Percentiles rank a stretch among this genome's conserved stretches.
phyloP scores from a whole-genome alignment of 75 land plant genomes.

The Cryptomeria japonica region DNA sequence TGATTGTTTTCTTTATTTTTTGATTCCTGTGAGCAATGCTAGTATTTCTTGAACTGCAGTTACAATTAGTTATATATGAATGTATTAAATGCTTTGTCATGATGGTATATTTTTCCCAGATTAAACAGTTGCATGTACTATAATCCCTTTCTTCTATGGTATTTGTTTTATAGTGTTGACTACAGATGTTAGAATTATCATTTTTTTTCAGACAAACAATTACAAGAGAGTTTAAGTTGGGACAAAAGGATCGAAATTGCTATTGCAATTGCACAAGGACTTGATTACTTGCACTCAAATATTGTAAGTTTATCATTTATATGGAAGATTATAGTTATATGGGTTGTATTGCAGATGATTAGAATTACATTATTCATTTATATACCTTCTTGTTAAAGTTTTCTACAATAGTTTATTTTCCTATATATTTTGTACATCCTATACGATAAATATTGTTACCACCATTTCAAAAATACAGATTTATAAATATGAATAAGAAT shows the following conservation, averaged over 20 bases:
- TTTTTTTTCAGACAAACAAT: neutral
- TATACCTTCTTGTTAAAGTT: neutral
- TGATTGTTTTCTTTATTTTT: neutral
- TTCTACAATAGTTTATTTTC: neutral
- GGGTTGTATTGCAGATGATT: neutral
- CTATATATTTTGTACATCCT: neutral
- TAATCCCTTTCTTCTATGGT: neutral
- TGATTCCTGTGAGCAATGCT: neutral
- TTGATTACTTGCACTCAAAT: conserved; percentile 40
- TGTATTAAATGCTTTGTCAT: neutral
- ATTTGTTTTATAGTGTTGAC: neutral
- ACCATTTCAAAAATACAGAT: neutral
- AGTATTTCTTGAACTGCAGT: neutral
- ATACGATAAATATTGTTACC: neutral
- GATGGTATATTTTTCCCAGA: neutral
- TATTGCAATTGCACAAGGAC: conserved; percentile 35
- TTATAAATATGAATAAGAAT: neutral
- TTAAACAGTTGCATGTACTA: neutral
- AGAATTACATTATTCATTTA: neutral
- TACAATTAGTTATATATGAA: neutral
- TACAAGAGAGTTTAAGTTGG: conserved; percentile 20
- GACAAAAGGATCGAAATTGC: conserved; percentile 37
- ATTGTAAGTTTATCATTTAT: conserved; percentile 21
- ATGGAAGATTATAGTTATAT: neutral
- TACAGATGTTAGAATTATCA: neutral